phyloP scores from a whole-genome alignment of 2,329 filamentous ascomycete species.

The Proliferodiscus dingleyae region DNA sequence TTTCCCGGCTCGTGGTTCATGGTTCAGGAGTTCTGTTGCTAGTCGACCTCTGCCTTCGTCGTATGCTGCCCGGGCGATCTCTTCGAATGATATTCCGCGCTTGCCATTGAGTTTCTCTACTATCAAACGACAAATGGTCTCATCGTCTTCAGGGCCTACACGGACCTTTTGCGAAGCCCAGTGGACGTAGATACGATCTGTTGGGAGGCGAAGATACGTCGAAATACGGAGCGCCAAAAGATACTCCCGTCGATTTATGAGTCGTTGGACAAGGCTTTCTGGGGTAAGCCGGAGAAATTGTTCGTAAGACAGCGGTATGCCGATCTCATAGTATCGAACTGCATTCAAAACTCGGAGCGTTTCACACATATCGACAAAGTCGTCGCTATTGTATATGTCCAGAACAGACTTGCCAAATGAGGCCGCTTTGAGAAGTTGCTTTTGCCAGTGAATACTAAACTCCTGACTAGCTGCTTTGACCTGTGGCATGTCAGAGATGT shows the following conservation, averaged over 20 bases:
- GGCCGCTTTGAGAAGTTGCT: slow-evolving; percentile 89
- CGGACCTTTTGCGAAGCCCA: slow-evolving; percentile 96
- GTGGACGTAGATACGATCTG: slow-evolving; percentile 89
- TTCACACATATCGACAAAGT: slow-evolving; percentile 98
- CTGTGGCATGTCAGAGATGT: slow-evolving; percentile 21
- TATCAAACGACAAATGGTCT: slow-evolving; percentile 78
- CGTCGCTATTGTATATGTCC: slow-evolving; percentile 95
- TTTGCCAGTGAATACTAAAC: slow-evolving; percentile 88
- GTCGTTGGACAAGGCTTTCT: slow-evolving; percentile 76
- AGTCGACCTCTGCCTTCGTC: slow-evolving; percentile 88
- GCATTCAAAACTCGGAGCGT: slow-evolving; percentile 89
- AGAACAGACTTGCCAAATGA: slow-evolving; percentile 97
- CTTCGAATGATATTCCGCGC: slow-evolving; percentile 89
- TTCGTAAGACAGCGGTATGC: slow-evolving; percentile 85
- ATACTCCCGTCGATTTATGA: slow-evolving; percentile 88
- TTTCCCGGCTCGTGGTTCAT: slow-evolving; percentile 90
- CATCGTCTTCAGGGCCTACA: slow-evolving; percentile 77
- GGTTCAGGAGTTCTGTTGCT: slow-evolving; percentile 85
- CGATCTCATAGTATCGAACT: slow-evolving; percentile 84
- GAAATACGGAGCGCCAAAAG: slow-evolving; percentile 84
- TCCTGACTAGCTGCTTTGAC: slow-evolving; percentile 89
- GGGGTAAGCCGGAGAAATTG: slow-evolving; percentile 89
- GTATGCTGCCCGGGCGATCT: slow-evolving; percentile 87
- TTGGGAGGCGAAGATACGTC: slow-evolving; percentile 77
- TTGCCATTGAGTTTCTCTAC: slow-evolving; percentile 84